Conservation (phyloP, 2,329 filamentous ascomycete genomes). For the Westerdykella aurantiaca region DNA sequence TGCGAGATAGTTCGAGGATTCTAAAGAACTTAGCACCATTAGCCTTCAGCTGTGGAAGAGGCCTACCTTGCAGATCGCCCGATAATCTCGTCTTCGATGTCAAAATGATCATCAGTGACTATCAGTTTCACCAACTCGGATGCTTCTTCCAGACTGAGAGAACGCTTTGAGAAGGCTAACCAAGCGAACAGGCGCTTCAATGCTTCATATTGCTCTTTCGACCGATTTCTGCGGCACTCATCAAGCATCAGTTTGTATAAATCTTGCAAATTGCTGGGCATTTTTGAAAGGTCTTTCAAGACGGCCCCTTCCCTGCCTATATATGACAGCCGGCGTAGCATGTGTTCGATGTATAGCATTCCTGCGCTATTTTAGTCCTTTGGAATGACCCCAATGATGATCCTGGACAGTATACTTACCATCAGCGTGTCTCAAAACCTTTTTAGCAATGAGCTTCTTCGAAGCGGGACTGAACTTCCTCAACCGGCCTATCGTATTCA, state of each 20-base stretch:
- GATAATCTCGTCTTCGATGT: conserved; percentile 16
- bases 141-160: conserved; percentile 14
- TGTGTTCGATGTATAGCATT: conserved; percentile 37
- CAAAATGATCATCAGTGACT: conserved; percentile 8
- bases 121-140: conserved; percentile 10
- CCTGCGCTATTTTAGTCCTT: conserved; percentile 12
- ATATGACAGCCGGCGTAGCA: conserved; percentile 25
- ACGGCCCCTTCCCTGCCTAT: conserved; percentile 33
- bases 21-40: conserved; percentile 1
- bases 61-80: conserved; percentile 15
- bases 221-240: conserved; percentile 13
- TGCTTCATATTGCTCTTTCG: conserved; percentile 12
- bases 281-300: conserved; percentile 22
- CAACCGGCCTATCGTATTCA: conserved; percentile 20
- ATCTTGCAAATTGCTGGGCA: conserved; percentile 10
- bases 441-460: conserved; percentile 27
- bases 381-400: neutral
- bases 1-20: conserved; percentile 12
- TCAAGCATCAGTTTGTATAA: conserved; percentile 13
- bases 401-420: conserved; percentile 16
- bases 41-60: neutral
- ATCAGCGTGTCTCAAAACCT: conserved; percentile 25
- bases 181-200: conserved; percentile 18
- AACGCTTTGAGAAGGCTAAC: conserved; percentile 17
- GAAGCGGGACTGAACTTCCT: conserved; percentile 22